Evolutionary conservation across 148 eudicot species (phyloP).

Genomic region (Tetragonia tetragonoides): DNA sequence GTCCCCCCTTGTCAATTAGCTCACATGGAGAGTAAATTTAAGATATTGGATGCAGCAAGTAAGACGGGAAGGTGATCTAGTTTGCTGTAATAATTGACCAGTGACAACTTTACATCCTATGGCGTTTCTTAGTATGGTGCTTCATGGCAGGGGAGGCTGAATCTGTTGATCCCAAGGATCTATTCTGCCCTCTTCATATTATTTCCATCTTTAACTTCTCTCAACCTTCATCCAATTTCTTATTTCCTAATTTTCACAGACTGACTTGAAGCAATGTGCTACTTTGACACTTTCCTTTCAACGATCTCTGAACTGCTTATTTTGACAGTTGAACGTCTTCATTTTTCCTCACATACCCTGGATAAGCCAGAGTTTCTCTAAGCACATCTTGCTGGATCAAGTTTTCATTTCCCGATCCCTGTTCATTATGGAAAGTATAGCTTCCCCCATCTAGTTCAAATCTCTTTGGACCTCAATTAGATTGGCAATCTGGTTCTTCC

Average conservation of each 20-base stretch:
- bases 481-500: too few relatives aligned
- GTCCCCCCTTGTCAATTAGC: not conserved
- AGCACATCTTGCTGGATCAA: too few relatives aligned
- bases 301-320: too few relatives aligned
- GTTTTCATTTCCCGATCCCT: too few relatives aligned
- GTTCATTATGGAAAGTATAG: too few relatives aligned
- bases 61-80: not conserved
- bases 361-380: too few relatives aligned
- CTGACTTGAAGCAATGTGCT: too few relatives aligned
- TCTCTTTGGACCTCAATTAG: too few relatives aligned
- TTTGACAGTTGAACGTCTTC: too few relatives aligned
- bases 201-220: not conserved
- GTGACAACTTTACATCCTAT: too few relatives aligned
- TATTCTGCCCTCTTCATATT: not conserved
- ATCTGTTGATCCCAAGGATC: not conserved
- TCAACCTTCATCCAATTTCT: not conserved
- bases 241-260: not conserved
- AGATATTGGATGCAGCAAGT: not conserved
- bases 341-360: not conserved
- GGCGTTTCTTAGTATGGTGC: not conserved
- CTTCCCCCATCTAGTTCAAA: too few relatives aligned
- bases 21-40: not conserved
- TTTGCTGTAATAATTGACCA: not conserved
- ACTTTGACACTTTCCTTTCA: too few relatives aligned
- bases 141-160: not conserved